Evolutionary conservation across 345 rosid species (phyloP).

Genomic region (Rhodamnia argentea): DNA sequence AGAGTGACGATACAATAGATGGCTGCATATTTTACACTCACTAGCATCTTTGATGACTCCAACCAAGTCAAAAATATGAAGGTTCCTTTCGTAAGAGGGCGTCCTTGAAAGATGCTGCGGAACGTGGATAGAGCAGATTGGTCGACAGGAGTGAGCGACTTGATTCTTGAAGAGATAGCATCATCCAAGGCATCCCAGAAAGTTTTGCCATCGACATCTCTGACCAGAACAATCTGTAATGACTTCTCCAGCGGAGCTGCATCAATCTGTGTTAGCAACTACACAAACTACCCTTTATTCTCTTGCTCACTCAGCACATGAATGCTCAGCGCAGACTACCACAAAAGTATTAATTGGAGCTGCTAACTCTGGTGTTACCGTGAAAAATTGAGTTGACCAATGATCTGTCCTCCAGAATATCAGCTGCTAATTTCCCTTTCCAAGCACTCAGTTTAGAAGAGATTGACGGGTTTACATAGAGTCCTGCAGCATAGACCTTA

Average conservation of each 20-base stretch:
- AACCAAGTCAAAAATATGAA: slow-evolving; percentile 67
- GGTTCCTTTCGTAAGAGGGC: slow-evolving; percentile 65
- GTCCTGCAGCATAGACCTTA: slow-evolving; percentile 83
- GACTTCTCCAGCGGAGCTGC: slow-evolving; percentile 64
- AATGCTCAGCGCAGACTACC: background rate
- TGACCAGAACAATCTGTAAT: slow-evolving; percentile 70
- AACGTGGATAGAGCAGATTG: slow-evolving; percentile 55
- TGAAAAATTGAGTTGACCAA: slow-evolving; percentile 39
- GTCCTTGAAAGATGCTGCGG: slow-evolving; percentile 50
- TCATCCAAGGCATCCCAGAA: slow-evolving; percentile 88
- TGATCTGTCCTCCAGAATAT: slow-evolving; percentile 41
- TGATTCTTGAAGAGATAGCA: slow-evolving; percentile 65
- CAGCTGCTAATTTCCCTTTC: slow-evolving; percentile 46
- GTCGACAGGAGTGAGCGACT: slow-evolving; percentile 39
- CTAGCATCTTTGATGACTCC: slow-evolving; percentile 58
- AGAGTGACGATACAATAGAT: background rate
- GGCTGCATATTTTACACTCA: slow-evolving; percentile 20
- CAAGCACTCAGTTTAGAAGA: slow-evolving; percentile 26
- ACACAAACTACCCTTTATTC: background rate
- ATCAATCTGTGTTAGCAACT: background rate
- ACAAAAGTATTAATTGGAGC: background rate
- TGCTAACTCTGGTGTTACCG: slow-evolving; percentile 25
- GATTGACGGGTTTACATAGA: slow-evolving; percentile 45
- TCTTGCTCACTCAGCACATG: background rate
- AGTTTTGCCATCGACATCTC: slow-evolving; percentile 93